These are phyloP conservation scores for Colletotrichum trifolii DNA, from an alignment of 2,329 filamentous ascomycete genomes.

Conservation along the genomic window DNA sequence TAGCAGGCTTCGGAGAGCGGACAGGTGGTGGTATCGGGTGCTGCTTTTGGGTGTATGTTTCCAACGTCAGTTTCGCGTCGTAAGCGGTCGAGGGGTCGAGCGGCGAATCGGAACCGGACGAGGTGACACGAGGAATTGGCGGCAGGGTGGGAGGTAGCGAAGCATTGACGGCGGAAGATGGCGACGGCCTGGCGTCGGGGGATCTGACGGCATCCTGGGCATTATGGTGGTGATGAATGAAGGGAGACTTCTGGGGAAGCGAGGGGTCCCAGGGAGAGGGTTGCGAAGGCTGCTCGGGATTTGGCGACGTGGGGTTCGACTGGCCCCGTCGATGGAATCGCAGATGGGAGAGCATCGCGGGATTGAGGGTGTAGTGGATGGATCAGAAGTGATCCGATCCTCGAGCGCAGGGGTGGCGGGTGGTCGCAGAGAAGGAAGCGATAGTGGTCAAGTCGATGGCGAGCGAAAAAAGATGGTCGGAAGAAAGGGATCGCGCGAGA, in stretches of 20 bases:
- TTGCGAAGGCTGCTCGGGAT: constrained; percentile 60
- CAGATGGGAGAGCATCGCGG: constrained; percentile 62
- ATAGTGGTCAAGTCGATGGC: constrained; percentile 11
- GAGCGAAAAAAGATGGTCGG: constrained; percentile 11
- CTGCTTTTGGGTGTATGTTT: constrained; percentile 29
- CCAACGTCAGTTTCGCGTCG: constrained; percentile 34
- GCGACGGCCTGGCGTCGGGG: constrained; percentile 47
- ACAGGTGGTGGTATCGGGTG: constrained; percentile 42
- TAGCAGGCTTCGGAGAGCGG: constrained; percentile 48
- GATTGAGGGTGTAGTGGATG: constrained; percentile 5
- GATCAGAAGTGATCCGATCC: constrained; percentile 18
- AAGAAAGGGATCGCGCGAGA: constrained; percentile 17
- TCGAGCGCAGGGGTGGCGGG: constrained; percentile 30
- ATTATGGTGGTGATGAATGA: constrained; percentile 41
- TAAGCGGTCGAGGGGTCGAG: constrained; percentile 29
- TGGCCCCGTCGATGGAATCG: constrained; percentile 68
- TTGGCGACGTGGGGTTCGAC: constrained; percentile 66
- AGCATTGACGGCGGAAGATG: constrained; percentile 48
- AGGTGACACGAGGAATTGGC: constrained; percentile 61
- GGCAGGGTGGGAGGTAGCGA: constrained; percentile 60
- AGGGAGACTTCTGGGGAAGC: constrained; percentile 51
- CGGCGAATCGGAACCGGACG: constrained; percentile 47
- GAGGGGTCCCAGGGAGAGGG: constrained; percentile 46
- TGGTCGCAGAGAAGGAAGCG: constrained; percentile 30
- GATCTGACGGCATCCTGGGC: constrained; percentile 47